Base-by-base conservation (phyloP, 495 filamentous ascomycete species). In the Penicillium arizonense region DNA sequence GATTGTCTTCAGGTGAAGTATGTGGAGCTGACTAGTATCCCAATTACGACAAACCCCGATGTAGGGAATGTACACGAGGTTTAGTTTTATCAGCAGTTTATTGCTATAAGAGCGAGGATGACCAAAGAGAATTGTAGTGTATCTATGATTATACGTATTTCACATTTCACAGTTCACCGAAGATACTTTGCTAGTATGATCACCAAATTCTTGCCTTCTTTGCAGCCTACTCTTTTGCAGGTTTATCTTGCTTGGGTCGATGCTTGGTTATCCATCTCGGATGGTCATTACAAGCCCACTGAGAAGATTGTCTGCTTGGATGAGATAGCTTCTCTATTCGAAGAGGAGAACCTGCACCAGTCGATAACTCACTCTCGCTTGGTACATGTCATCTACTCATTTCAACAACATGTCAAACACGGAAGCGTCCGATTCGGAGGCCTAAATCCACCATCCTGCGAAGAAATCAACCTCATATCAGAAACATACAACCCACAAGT, bases 201-300 rank as follows among this genome's bases (percentile, higher is more conserved):
- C 20, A 52, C 48, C 18, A 51, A 57, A 26, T 28, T 47, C 2
- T 21, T 38, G 5, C 40, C 35, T 9, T 20, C 36, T 3, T 14
- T 52, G 28, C 48, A 48, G 11, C 55, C 55, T 26, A 45, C 24
- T 48, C 38, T 53, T 4, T 28, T 58, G 11, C 37, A 41, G 11
- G 39, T 61, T 23, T 56, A 61, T 39, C 47, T 55, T 10, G 52
- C 55, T 4, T 62, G 55, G 59, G 52, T 48, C 1, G 48, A 58
- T 44, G 48, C 52, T 4, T 62, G 59, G 59, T 46, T 54, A n/a
- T 28, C 43, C 1, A 10, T 16, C 18, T 47, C 47, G 4, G 28
- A 42, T 41, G 41, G 42, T 8, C 11, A 12, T 4, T 16, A 36
- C 16, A 26, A 33, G 18, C 5, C 36, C 3, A 28, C 26, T 7